These are phyloP conservation scores for Lophiotrema nucula DNA, from an alignment of 495 filamentous ascomycete species.

Conservation along the genomic window DNA sequence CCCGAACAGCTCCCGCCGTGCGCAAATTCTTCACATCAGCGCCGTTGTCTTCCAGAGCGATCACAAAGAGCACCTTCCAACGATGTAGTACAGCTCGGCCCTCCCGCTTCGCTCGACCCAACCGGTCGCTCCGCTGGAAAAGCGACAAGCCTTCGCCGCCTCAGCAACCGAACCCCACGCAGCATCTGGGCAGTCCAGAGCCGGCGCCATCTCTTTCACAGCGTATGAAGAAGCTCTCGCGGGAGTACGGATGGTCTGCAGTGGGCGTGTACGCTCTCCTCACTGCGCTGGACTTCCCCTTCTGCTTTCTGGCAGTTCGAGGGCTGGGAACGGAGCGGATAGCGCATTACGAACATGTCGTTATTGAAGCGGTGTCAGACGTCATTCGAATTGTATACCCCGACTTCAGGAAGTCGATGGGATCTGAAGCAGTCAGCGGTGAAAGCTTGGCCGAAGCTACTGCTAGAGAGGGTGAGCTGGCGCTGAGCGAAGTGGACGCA, in stretches of 20 bases:
- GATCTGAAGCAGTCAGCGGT: slow-evolving; percentile 13
- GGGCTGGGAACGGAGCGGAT: slow-evolving; percentile 81
- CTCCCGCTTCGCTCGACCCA: slow-evolving; percentile 21
- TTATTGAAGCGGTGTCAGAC: slow-evolving; percentile 41
- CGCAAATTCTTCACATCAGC: slow-evolving; percentile 16
- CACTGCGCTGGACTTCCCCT: slow-evolving; percentile 86
- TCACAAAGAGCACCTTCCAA: too few relatives aligned
- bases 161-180: slow-evolving; percentile 34
- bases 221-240: slow-evolving; percentile 75
- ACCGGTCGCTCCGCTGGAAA: slow-evolving; percentile 31
- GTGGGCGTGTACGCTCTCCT: slow-evolving; percentile 85
- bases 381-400: slow-evolving; percentile 52
- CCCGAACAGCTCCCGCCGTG: background rate
- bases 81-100: too few relatives aligned
- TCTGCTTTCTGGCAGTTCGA: slow-evolving; percentile 87
- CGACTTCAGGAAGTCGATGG: slow-evolving; percentile 23
- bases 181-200: slow-evolving; percentile 36
- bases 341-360: slow-evolving; percentile 57
- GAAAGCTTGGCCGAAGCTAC: slow-evolving; percentile 20
- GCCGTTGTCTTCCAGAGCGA: background rate
- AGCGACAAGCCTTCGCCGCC: slow-evolving; percentile 25
- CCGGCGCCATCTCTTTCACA: slow-evolving; percentile 57
- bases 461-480: slow-evolving; percentile 18
- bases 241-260: slow-evolving; percentile 93
- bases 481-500: slow-evolving; percentile 34